Evolutionary conservation across 2,329 filamentous ascomycete genomes (phyloP).

Genomic region (Helminthosporium solani): DNA sequence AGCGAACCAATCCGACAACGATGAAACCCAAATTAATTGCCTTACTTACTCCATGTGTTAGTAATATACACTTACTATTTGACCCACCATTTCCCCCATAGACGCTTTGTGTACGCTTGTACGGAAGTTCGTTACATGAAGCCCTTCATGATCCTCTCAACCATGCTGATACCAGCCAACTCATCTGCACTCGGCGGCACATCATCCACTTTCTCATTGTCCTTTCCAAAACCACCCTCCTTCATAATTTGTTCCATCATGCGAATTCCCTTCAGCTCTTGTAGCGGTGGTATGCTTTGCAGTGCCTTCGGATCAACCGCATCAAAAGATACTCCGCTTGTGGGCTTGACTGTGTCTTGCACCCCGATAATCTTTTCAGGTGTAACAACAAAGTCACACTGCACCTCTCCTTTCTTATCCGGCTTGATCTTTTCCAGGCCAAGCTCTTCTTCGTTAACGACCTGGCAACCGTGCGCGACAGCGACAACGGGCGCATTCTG

Average conservation of each 20-base stretch:
- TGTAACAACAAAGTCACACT: constrained; percentile 46
- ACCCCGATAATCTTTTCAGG: constrained; percentile 35
- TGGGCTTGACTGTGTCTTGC: constrained; percentile 34
- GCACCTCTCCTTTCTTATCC: constrained; percentile 42
- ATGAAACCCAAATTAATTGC: too few species aligned
- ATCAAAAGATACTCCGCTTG: constrained; percentile 43
- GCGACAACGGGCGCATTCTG: constrained; percentile 31
- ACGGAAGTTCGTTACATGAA: constrained; percentile 13
- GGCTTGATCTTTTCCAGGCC: constrained; percentile 23
- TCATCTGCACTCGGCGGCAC: constrained; percentile 24
- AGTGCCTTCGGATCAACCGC: constrained; percentile 39
- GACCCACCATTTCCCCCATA: neutral
- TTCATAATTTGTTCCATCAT: constrained; percentile 40
- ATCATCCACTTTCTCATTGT: constrained; percentile 9
- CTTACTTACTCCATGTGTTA: too few species aligned
- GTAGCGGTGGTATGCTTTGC: constrained; percentile 41
- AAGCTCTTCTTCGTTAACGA: constrained; percentile 35
- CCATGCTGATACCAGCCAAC: constrained; percentile 34
- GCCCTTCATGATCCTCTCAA: constrained; percentile 35
- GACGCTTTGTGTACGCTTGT: neutral
- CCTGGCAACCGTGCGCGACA: constrained; percentile 47
- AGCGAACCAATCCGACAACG: too few species aligned
- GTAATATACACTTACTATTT: too few species aligned
- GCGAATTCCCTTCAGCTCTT: constrained; percentile 40
- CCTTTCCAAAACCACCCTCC: constrained; percentile 12